Percentiles rank a stretch among this genome's conserved stretches.
These are phyloP conservation scores for Penicillium fuscoglaucum DNA, from an alignment of 2,329 filamentous ascomycete species.

Conservation along the genomic window DNA sequence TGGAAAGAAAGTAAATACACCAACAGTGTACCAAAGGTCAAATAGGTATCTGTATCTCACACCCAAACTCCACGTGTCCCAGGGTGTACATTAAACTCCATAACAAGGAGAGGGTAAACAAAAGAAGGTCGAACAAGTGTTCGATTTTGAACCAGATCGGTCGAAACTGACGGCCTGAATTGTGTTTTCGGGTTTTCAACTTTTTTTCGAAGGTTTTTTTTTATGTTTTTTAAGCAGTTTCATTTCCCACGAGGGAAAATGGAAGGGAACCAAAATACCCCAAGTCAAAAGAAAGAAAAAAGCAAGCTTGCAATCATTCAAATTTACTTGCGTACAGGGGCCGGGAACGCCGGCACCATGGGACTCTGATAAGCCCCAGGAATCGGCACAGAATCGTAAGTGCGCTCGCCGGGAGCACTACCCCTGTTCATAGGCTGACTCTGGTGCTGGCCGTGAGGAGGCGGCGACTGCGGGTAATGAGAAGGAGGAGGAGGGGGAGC, in stretches of 20 bases:
- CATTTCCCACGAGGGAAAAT: background rate
- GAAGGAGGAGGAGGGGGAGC: conserved; percentile 38
- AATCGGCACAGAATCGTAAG: conserved; percentile 84
- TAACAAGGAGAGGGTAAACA: conserved; percentile 13
- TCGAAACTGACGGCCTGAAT: background rate
- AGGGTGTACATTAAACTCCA: conserved; percentile 18
- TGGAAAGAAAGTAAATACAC: conserved; percentile 9
- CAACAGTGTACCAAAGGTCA: conserved; percentile 9
- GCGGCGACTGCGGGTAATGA: conserved; percentile 28
- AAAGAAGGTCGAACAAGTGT: conserved; percentile 12
- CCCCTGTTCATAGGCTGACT: conserved; percentile 61
- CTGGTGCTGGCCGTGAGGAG: conserved; percentile 31
- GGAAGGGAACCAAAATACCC: background rate
- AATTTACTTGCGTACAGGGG: conserved; percentile 25
- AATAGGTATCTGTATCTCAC: conserved; percentile 27
- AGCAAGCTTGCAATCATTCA: background rate
- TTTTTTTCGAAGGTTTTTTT: conserved; percentile 5
- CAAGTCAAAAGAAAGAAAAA: background rate
- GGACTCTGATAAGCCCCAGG: conserved; percentile 73
- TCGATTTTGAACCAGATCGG: conserved; percentile 11
- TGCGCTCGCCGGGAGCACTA: conserved; percentile 74
- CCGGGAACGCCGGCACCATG: conserved; percentile 45
- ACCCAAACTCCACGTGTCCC: conserved; percentile 12
- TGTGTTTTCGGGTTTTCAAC: conserved; percentile 2
- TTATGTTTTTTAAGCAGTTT: background rate